These are phyloP conservation scores for Lactarius sp. DNA, from an alignment of 768 basidiomycete genomes.

Conservation along the genomic window DNA sequence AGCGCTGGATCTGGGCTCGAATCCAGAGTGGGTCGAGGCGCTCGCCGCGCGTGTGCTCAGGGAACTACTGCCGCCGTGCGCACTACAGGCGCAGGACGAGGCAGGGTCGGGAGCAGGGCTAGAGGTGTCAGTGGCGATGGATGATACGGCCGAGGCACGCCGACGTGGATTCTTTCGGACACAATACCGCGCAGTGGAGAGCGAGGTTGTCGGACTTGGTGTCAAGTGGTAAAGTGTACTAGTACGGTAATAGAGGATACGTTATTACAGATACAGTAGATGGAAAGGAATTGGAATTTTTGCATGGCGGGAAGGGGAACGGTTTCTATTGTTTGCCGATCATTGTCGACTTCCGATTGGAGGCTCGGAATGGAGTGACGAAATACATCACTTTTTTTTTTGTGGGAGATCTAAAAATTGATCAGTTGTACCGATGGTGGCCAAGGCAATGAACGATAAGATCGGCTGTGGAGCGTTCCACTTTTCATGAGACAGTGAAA, in stretches of 20 bases:
- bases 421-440: conserved; percentile 12
- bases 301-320: too few relatives aligned
- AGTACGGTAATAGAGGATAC: too few relatives aligned
- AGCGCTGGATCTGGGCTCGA: neutral
- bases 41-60: conserved; percentile 38
- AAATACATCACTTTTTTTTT: neutral
- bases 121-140: neutral
- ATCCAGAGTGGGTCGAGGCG: conserved; percentile 31
- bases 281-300: too few relatives aligned
- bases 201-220: conserved; percentile 60
- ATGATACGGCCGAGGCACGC: conserved; percentile 37
- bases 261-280: too few relatives aligned
- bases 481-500: too few relatives aligned
- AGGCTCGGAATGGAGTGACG: neutral
- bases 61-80: conserved; percentile 36
- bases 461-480: neutral
- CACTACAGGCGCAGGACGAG: conserved; percentile 17
- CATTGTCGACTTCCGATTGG: neutral
- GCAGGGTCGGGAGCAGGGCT: neutral
- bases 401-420: neutral
- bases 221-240: conserved; percentile 22
- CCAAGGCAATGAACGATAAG: neutral
- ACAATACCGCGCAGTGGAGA: conserved; percentile 78
- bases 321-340: neutral
- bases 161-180: conserved; percentile 62